A percentile compares a stretch with the other conserved stretches of the same genome.
Evolutionary conservation across 2,329 filamentous ascomycete genomes (phyloP).

Genomic region (Ophiognomonia clavigignenti-juglandacearum): DNA sequence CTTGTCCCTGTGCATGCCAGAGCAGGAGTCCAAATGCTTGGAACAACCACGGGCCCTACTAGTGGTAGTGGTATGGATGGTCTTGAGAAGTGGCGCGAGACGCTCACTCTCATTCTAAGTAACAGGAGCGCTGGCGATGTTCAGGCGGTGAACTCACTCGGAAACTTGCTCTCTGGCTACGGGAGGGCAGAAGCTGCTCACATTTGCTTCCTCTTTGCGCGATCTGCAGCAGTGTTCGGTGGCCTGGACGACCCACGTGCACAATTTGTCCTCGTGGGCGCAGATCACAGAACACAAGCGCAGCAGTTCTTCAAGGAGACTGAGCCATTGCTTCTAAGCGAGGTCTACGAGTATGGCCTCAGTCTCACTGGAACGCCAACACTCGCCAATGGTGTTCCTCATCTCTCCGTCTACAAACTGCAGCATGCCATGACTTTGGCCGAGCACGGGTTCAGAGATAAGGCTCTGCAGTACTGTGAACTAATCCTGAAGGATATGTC

Average conservation of each 20-base stretch:
- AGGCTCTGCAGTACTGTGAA: conserved; percentile 90
- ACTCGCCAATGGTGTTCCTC: conserved; percentile 59
- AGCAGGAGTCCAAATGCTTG: conserved; percentile 86
- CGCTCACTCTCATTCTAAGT: conserved; percentile 76
- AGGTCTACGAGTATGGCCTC: conserved; percentile 88
- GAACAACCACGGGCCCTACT: conserved; percentile 53
- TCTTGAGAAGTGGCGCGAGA: conserved; percentile 91
- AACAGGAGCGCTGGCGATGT: conserved; percentile 81
- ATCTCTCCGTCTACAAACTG: conserved; percentile 87
- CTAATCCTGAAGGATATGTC: conserved; percentile 71
- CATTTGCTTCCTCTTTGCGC: conserved; percentile 86
- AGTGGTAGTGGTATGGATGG: conserved; percentile 72
- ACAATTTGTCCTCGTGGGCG: conserved; percentile 78
- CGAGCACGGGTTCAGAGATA: conserved; percentile 74
- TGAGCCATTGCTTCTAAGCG: conserved; percentile 87
- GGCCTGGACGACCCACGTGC: conserved; percentile 77
- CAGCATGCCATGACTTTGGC: conserved; percentile 80
- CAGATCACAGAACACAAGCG: conserved; percentile 69
- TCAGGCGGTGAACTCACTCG: conserved; percentile 72
- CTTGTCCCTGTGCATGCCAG: conserved; percentile 89
- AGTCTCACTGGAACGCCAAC: conserved; percentile 61
- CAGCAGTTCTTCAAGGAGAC: conserved; percentile 73
- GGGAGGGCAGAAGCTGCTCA: conserved; percentile 88
- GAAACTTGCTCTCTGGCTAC: conserved; percentile 78
- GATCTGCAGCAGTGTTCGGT: conserved; percentile 65